Evolutionary conservation across 768 basidiomycete species (phyloP).

Genomic region (Lentinus brumalis): DNA sequence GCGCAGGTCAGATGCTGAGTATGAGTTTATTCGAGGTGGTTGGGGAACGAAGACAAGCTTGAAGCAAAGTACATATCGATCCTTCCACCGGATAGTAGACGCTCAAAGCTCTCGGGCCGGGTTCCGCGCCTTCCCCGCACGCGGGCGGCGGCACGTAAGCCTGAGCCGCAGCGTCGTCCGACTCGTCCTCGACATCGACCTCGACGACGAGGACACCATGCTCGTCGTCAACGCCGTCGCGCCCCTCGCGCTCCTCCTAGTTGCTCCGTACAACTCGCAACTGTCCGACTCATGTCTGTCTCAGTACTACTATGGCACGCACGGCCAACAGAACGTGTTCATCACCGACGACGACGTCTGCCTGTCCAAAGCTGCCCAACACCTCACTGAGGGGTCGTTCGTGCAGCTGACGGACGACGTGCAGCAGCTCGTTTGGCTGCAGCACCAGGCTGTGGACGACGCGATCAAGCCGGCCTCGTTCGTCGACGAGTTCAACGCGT

Average conservation of each 20-base stretch:
- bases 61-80: too few relatives aligned
- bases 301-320: slow-evolving; percentile 56
- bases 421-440: slow-evolving; percentile 60
- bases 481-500: slow-evolving; percentile 20
- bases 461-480: slow-evolving; percentile 37
- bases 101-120: too few relatives aligned
- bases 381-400: slow-evolving; percentile 33
- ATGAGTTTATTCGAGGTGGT: too few relatives aligned
- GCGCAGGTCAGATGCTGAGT: too few relatives aligned
- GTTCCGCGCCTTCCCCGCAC: too few relatives aligned
- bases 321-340: slow-evolving; percentile 55
- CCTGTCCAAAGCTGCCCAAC: slow-evolving; percentile 25
- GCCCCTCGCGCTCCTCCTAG: slow-evolving; percentile 33
- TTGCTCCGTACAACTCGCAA: slow-evolving; percentile 48
- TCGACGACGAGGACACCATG: slow-evolving; percentile 13
- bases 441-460: slow-evolving; percentile 54
- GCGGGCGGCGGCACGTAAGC: too few relatives aligned
- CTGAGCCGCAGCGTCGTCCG: too few relatives aligned
- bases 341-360: slow-evolving; percentile 43
- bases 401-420: slow-evolving; percentile 18
- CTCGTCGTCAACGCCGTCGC: slow-evolving; percentile 15
- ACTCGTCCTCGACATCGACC: background rate
- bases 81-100: too few relatives aligned
- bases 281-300: slow-evolving; percentile 45
- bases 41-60: too few relatives aligned